Evolutionary conservation across 164 flowering plant species (phyloP).

Genomic region (Berberis thunbergii): DNA sequence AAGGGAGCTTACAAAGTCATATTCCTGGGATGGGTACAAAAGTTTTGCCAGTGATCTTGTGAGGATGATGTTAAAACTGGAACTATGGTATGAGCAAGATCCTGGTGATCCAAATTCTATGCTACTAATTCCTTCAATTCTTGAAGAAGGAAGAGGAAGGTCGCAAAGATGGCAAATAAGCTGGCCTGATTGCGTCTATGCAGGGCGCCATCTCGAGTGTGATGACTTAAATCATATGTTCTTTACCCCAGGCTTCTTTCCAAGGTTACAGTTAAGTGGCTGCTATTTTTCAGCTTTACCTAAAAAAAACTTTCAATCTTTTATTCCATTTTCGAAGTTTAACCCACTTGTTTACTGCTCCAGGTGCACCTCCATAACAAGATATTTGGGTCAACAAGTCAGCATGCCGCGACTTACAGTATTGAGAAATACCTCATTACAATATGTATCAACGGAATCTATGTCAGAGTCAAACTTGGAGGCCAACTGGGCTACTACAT

Average conservation of each 20-base stretch:
- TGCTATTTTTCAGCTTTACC: not conserved
- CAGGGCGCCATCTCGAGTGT: constrained; percentile 81
- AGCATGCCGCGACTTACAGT: constrained; percentile 69
- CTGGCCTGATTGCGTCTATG: constrained; percentile 42
- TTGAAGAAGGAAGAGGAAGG: constrained; percentile 74
- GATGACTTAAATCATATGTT: constrained; percentile 85
- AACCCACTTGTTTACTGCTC: constrained; percentile 5
- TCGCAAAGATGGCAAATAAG: constrained; percentile 61
- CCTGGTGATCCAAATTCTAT: constrained; percentile 58
- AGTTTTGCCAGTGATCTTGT: constrained; percentile 68
- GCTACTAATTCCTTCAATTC: constrained; percentile 64
- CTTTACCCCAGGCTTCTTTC: constrained; percentile 86
- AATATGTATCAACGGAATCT: constrained; percentile 62
- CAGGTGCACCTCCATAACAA: constrained; percentile 88
- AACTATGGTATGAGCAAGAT: constrained; percentile 76
- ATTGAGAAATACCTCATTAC: constrained; percentile 80
- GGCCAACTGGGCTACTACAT: constrained; percentile 68
- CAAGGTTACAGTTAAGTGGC: constrained; percentile 65
- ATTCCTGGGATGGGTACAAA: constrained; percentile 69
- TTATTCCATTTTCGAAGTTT: too few relatives aligned
- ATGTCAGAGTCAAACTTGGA: constrained; percentile 83
- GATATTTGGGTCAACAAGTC: constrained; percentile 44
- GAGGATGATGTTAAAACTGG: constrained; percentile 83
- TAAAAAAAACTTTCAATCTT: too few relatives aligned
- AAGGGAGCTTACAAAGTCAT: constrained; percentile 53